These are phyloP conservation scores for Mucor piriformis DNA, from an alignment of 371 early-diverging fungal genomes.

Conservation along the genomic window DNA sequence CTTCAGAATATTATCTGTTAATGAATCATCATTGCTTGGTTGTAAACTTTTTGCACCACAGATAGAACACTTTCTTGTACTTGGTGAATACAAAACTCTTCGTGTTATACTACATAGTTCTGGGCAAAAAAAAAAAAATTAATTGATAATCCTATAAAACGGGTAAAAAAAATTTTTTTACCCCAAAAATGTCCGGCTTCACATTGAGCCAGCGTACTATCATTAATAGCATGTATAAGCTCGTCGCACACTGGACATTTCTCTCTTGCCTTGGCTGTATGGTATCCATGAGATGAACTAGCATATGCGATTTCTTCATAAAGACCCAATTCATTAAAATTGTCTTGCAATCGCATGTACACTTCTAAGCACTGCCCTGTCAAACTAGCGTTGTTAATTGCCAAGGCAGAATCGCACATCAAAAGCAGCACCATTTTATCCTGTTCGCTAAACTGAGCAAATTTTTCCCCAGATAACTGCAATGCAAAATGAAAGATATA, in stretches of 20 bases:
- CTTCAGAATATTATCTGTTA: conserved; percentile 19
- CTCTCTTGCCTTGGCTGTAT: conserved; percentile 16
- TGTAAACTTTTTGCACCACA: conserved; percentile 28
- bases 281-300: neutral
- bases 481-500: neutral
- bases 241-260: conserved; percentile 31
- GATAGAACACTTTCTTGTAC: conserved; percentile 21
- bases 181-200: conserved; percentile 37
- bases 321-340: conserved; percentile 10
- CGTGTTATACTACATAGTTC: conserved; percentile 31
- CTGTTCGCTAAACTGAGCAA: neutral
- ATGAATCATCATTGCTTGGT: conserved; percentile 2
- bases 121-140: neutral
- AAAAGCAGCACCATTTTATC: conserved; percentile 17
- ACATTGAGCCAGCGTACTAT: conserved; percentile 21
- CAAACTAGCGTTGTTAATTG: neutral
- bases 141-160: neutral
- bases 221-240: conserved; percentile 2
- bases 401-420: conserved; percentile 11
- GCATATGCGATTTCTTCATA: conserved; percentile 12
- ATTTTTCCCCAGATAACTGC: conserved; percentile 2
- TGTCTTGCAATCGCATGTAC: conserved; percentile 12
- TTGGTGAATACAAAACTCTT: conserved; percentile 20
- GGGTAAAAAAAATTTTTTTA: conserved; percentile 2
- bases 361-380: neutral